Evolutionary conservation across 2,329 filamentous ascomycete genomes (phyloP).

Genomic region (Chaetomium sp.): DNA sequence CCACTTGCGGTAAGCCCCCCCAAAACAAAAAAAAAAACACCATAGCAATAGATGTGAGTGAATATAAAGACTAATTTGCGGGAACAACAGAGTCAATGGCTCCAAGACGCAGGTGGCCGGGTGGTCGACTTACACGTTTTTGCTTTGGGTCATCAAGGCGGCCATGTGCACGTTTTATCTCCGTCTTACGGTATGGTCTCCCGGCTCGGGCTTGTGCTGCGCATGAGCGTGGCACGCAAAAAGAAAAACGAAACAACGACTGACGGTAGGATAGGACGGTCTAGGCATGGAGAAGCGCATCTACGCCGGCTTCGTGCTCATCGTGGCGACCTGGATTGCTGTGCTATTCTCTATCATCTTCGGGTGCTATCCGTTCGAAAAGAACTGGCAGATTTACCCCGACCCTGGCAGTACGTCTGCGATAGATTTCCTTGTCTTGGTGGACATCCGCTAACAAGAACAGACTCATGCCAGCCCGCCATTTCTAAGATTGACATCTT

Average conservation of each 20-base stretch:
- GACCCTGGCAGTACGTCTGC: conserved; percentile 33
- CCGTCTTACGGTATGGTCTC: conserved; percentile 23
- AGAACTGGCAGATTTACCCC: conserved; percentile 38
- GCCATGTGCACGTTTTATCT: conserved; percentile 29
- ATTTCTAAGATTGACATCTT: conserved; percentile 33
- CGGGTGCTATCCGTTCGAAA: conserved; percentile 31
- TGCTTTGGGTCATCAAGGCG: conserved; percentile 26
- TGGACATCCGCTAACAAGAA: conserved; percentile 32
- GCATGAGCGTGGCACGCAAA: neutral
- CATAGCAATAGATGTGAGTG: neutral
- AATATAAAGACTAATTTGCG: too few relatives aligned
- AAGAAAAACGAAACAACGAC: neutral
- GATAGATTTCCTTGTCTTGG: neutral
- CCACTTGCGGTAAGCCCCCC: conserved; percentile 21
- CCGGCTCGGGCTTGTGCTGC: neutral
- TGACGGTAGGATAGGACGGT: conserved; percentile 20
- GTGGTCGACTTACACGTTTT: conserved; percentile 24
- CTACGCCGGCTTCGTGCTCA: conserved; percentile 30
- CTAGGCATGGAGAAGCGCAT: conserved; percentile 27
- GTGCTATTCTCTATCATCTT: conserved; percentile 31
- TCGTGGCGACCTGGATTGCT: conserved; percentile 30
- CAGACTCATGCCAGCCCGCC: conserved; percentile 36
- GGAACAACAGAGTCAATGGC: conserved; percentile 26
- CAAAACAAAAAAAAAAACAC: too few relatives aligned
- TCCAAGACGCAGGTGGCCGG: conserved; percentile 31